phyloP scores from a whole-genome alignment of 2,329 filamentous ascomycete species.

The Fusarium sororula region DNA sequence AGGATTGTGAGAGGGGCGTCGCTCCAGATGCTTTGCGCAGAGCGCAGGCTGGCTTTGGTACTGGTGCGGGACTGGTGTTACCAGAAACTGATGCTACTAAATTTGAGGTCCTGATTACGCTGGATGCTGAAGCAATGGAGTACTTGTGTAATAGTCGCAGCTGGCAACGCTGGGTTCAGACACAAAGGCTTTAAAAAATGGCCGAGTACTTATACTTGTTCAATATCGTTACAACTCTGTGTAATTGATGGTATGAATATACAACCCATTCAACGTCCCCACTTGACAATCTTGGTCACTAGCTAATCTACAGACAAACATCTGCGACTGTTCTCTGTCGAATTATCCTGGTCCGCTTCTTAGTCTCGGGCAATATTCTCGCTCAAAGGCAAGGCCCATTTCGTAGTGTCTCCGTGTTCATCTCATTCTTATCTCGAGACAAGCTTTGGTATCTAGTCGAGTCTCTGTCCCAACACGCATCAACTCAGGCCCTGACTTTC shows the following conservation, averaged over 20 bases:
- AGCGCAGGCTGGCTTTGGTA: neutral
- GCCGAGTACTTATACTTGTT: neutral
- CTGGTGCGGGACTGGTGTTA: rapidly evolving
- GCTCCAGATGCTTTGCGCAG: neutral
- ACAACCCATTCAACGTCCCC: too few species aligned
- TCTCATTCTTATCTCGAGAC: neutral
- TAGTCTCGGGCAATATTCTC: too few species aligned
- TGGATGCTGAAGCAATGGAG: neutral
- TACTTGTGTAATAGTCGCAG: rapidly evolving
- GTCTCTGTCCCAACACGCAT: neutral
- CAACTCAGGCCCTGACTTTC: neutral
- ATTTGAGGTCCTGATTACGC: neutral
- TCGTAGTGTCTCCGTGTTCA: rapidly evolving
- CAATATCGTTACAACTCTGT: rapidly evolving
- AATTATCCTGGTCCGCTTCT: too few species aligned
- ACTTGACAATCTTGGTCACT: neutral
- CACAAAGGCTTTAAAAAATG: rapidly evolving
- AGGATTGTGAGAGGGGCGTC: rapidly evolving
- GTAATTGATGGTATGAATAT: rapidly evolving
- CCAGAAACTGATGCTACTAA: too few species aligned
- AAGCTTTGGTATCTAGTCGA: neutral
- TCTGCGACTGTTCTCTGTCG: too few species aligned
- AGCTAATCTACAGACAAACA: rapidly evolving
- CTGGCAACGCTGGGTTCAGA: neutral
- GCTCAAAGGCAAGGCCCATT: too few species aligned